These are phyloP conservation scores for Trichosporon coremiiforme DNA, from an alignment of 1,284 basidiomycete genomes.

Conservation along the genomic window DNA sequence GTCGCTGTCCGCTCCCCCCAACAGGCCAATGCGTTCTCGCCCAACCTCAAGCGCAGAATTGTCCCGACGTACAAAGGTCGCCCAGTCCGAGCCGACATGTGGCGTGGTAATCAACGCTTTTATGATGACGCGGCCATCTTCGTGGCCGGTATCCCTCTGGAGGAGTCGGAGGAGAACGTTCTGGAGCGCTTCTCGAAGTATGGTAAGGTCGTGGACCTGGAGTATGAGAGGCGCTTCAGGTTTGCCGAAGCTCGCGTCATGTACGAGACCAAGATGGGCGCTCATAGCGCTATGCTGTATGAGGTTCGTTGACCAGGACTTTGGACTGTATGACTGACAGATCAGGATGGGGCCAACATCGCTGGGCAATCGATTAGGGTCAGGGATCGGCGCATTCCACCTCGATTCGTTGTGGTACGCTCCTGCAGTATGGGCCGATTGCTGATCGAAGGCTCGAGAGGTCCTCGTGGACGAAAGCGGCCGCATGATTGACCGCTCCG, in stretches of 20 bases:
- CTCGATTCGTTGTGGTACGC: neutral
- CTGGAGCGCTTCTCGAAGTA: constrained; percentile 42
- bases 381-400: neutral
- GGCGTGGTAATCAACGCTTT: constrained; percentile 29
- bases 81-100: constrained; percentile 30
- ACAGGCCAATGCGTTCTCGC: too few relatives aligned
- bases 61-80: constrained; percentile 40
- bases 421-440: neutral
- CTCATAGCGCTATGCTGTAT: constrained; percentile 34
- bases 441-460: neutral
- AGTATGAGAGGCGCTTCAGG: constrained; percentile 34
- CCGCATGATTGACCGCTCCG: neutral
- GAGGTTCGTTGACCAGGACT: constrained; percentile 38
- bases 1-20: too few relatives aligned
- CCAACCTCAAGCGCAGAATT: constrained; percentile 27
- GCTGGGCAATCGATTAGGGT: neutral
- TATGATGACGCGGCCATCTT: constrained; percentile 44
- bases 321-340: neutral
- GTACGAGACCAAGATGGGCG: constrained; percentile 34
- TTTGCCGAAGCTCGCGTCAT: constrained; percentile 40
- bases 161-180: constrained; percentile 37
- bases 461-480: neutral
- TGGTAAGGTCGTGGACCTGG: constrained; percentile 44
- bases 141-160: constrained; percentile 21
- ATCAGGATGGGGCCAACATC: neutral